Evolutionary conservation across 345 rosid species (phyloP).

Genomic region (Citrus mangshanensis): DNA sequence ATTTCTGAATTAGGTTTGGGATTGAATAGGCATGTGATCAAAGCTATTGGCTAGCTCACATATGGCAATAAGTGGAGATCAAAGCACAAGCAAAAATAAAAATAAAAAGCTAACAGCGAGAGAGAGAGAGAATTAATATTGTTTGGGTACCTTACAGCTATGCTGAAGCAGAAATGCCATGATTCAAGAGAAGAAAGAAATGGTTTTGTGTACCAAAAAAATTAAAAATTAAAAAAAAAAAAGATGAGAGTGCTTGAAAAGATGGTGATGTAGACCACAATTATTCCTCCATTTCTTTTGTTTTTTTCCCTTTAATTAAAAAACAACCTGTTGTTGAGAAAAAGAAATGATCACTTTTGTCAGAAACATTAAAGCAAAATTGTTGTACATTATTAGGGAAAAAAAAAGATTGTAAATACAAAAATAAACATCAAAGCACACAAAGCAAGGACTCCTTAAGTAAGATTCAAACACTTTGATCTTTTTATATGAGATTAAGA

Average conservation of each 20-base stretch:
- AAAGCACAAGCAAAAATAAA: slow-evolving; percentile 9
- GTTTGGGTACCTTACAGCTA: slow-evolving; percentile 50
- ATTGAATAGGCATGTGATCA: slow-evolving; percentile 32
- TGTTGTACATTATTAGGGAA: slow-evolving; percentile 11
- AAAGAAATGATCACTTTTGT: slow-evolving; percentile 30
- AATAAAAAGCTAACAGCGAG: neutral
- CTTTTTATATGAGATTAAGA: neutral
- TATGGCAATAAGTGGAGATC: slow-evolving; percentile 9
- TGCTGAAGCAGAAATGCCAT: slow-evolving; percentile 41
- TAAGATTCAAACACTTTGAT: neutral
- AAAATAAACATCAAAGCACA: slow-evolving; percentile 1
- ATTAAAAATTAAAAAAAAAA: neutral
- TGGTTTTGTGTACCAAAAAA: neutral
- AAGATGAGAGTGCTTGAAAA: slow-evolving; percentile 12
- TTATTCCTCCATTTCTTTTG: slow-evolving; percentile 22
- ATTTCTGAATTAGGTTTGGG: neutral
- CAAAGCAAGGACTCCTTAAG: too few relatives aligned
- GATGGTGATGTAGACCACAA: slow-evolving; percentile 32
- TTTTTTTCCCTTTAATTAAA: too few relatives aligned
- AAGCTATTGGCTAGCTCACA: slow-evolving; percentile 10
- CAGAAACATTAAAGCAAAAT: slow-evolving; percentile 29
- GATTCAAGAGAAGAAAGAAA: slow-evolving; percentile 41
- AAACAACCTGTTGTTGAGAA: slow-evolving; percentile 2
- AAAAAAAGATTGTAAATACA: neutral
- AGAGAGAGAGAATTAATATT: slow-evolving; percentile 16